Evolutionary conservation across 2,329 filamentous ascomycete species (phyloP), one percentile per base, ranked within the genome.

Genomic region (Alternaria sp.): DNA sequence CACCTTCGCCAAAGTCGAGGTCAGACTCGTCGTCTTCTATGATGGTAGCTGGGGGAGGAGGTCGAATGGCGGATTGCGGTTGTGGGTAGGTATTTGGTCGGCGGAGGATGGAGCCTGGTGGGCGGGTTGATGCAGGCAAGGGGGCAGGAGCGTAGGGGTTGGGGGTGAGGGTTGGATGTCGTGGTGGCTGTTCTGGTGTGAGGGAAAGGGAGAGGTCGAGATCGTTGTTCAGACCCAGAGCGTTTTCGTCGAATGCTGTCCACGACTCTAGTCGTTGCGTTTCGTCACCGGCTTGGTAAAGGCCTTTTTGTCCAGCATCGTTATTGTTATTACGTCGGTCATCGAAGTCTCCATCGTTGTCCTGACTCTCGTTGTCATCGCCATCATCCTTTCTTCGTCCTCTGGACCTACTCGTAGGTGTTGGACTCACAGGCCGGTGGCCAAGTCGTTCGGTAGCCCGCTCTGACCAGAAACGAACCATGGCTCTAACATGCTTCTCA

Each of bases 391-490:
- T 41, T 34, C 54, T 55, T n/a, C 61, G 60, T 14, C 61, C 51
- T 58, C 56, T 66, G 17, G 54, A 59, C 34, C 56, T 62, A 9
- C 54, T 62, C 9, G 50, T 62, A n/a, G 72, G 72, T 17, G 71
- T 70, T 4, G 71, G 70, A 49, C 61, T 66, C 6, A 56, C 61
- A n/a, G 63, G 55, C 44, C 72, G 58, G n/a, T 63, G 61, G 3
- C 67, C 68, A 21, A 62, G 37, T 36, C 71, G 56, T 28, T 76
- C 72, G 1, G 70, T 54, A 61, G 82, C 78, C 52, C 80, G 81
- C 14, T 82, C 80, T 11, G 78, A 69, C 85, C 86, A 88, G 59
- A 83, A 81, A 24, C 82, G 78, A 48, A 88, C 73, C 78, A 87
- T 84, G 29, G 80, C 80, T 55, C 83, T 79, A 28, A 82, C 75